Base-by-base conservation (phyloP, 2,329 filamentous ascomycete genomes). In the Calonectria honghensis region DNA sequence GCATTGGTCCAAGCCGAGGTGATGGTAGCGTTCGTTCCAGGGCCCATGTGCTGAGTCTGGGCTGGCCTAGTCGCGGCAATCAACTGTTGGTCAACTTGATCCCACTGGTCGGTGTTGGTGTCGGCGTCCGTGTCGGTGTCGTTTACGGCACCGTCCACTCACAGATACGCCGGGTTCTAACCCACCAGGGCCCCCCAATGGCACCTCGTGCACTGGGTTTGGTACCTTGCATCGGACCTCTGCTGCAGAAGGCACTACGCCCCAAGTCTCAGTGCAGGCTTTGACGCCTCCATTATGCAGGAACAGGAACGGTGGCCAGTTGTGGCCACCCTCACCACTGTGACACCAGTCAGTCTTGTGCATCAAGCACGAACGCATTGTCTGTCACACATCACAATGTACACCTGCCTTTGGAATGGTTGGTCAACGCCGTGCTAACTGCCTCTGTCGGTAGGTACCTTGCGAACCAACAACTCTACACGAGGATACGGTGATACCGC, bases 201-300 rank as follows among this genome's bases (percentile, higher is more conserved):
- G 37, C 75, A 77, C 70, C 61, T 79, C 65, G 69, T 65, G 65
- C 65, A 67, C 54, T 71, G 65, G 72, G 76, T 70, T 74, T 64
- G 59, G 79, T 81, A 81, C 79, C 79, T 81, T 81, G 78, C 79
- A 81, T 81, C 70, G 74, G 77, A 65, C 72, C 73, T 65, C 68
- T 77, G 75, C 69, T 79, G 73, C 79, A 80, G 75, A 75, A 70
- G 74, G 70, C 51, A 48, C 39, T 63, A 78, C 45, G 59, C 74
- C 37, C 48, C 51, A n/a, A 37, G 57, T 20, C 61, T 65, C 35
- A 45, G 74, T 54, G 68, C 59, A 65, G 76, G 75, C 75, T 75
- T 70, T 76, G 74, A 75, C 77, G 73, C 72, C 77, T 74, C 78
- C 73, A 73, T 77, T 75, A 81, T 81, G 79, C 79, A 81, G 79